These are phyloP conservation scores for Alisma plantagoaquatica DNA, from an alignment of 106 monocot genomes.

Conservation along the genomic window DNA sequence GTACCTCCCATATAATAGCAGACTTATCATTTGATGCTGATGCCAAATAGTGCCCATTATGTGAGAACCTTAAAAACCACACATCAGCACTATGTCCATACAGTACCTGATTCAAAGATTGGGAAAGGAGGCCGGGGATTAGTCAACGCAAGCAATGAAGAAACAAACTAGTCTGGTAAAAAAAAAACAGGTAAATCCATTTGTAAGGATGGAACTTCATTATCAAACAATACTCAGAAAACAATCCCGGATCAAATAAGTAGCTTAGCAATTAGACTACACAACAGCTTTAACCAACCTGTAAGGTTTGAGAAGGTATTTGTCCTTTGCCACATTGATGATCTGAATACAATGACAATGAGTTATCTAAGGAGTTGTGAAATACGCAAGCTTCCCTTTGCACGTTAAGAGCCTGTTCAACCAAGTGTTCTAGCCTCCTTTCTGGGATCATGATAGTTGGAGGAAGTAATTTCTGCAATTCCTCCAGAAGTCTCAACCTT, in stretches of 20 bases:
- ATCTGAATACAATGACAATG: constrained; percentile 26
- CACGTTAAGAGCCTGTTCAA: constrained; percentile 28
- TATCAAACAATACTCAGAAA: no score
- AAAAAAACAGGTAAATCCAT: no score
- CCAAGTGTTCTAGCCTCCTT: constrained; percentile 30
- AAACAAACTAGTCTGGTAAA: no score
- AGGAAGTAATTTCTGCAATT: constrained; percentile 27
- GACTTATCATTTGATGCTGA: constrained; percentile 73
- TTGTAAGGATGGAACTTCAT: no score
- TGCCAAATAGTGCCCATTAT: constrained; percentile 83
- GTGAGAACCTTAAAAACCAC: constrained; percentile 86
- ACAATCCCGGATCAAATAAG: no score
- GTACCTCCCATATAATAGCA: constrained; percentile 95
- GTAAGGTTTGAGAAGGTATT: constrained; percentile 26
- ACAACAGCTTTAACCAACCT: no score
- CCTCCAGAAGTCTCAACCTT: constrained; percentile 20
- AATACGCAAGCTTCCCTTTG: constrained; percentile 22
- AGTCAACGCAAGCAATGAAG: no score
- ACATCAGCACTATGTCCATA: constrained; percentile 71
- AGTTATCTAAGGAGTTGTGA: constrained; percentile 22
- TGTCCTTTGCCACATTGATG: constrained; percentile 28
- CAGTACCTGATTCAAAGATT: constrained; percentile 37
- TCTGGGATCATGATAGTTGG: constrained; percentile 26
- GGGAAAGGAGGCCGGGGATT: background rate
- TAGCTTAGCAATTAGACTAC: no score